Percentiles rank a stretch among this genome's conserved stretches.
Evolutionary conservation across 2,329 filamentous ascomycete species (phyloP).

Genomic region (Claviceps arundinis): DNA sequence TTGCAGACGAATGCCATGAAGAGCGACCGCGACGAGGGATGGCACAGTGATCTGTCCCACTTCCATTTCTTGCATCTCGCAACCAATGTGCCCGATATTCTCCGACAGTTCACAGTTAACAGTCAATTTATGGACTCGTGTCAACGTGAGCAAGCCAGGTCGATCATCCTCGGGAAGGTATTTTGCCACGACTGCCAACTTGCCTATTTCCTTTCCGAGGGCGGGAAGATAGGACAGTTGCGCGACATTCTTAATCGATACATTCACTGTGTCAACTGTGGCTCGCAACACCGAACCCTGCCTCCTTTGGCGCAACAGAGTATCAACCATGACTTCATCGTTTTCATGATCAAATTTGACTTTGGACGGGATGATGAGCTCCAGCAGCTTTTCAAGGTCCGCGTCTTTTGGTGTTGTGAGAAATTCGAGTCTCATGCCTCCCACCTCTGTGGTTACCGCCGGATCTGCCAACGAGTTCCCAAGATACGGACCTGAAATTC

Average conservation of each 20-base stretch:
- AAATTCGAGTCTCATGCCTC: slow-evolving; percentile 59
- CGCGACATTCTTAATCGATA: slow-evolving; percentile 47
- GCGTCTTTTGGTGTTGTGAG: slow-evolving; percentile 57
- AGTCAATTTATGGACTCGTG: slow-evolving; percentile 50
- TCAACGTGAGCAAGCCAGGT: slow-evolving; percentile 70
- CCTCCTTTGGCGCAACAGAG: slow-evolving; percentile 68
- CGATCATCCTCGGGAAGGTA: slow-evolving; percentile 93
- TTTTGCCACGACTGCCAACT: slow-evolving; percentile 77
- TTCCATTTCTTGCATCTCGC: slow-evolving; percentile 50
- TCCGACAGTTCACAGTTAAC: slow-evolving; percentile 51
- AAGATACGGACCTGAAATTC: slow-evolving; percentile 56
- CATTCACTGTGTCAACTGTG: slow-evolving; percentile 49
- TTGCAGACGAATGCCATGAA: slow-evolving; percentile 47
- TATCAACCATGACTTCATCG: slow-evolving; percentile 91
- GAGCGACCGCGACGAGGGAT: slow-evolving; percentile 63
- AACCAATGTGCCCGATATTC: slow-evolving; percentile 50
- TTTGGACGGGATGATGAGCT: slow-evolving; percentile 81
- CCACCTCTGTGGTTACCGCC: slow-evolving; percentile 49
- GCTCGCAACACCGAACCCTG: slow-evolving; percentile 74
- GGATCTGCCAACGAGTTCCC: slow-evolving; percentile 39
- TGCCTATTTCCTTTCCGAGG: slow-evolving; percentile 66
- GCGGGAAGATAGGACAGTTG: slow-evolving; percentile 55
- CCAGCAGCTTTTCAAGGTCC: slow-evolving; percentile 71
- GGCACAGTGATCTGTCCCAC: slow-evolving; percentile 75
- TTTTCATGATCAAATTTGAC: slow-evolving; percentile 75